Percentiles rank a stretch among this genome's conserved stretches.
These are phyloP conservation scores for Boechera retrofracta DNA, from an alignment of 345 rosid genomes.

Conservation along the genomic window DNA sequence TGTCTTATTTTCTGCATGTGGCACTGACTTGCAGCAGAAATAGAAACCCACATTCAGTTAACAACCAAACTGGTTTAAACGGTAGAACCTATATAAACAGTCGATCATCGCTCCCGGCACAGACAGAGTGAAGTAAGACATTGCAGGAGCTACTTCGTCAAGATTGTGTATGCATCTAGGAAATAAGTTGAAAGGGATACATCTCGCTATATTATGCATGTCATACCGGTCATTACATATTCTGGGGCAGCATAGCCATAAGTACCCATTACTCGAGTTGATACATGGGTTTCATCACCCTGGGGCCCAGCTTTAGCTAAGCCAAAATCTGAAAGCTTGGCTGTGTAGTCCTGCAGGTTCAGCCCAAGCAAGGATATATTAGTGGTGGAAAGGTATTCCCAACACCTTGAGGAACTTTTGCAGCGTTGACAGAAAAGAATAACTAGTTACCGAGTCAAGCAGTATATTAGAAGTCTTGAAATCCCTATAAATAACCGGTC, in stretches of 20 bases:
- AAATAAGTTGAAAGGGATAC: background rate
- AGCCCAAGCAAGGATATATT: slow-evolving; percentile 33
- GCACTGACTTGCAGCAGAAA: slow-evolving; percentile 10
- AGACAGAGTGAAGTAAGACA: slow-evolving; percentile 8
- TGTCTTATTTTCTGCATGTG: background rate
- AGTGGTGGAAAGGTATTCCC: slow-evolving; percentile 14
- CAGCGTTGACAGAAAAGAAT: slow-evolving; percentile 18
- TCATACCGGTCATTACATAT: slow-evolving; percentile 94
- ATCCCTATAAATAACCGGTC: slow-evolving; percentile 93
- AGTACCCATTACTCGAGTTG: slow-evolving; percentile 97
- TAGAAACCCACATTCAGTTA: slow-evolving; percentile 7
- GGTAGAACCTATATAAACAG: slow-evolving; percentile 4
- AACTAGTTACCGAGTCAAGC: slow-evolving; percentile 78
- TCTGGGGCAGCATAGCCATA: slow-evolving; percentile 99
- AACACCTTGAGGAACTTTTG: slow-evolving; percentile 1
- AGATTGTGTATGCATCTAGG: slow-evolving; percentile 22
- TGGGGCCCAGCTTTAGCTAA: slow-evolving; percentile 99
- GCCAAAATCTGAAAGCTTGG: slow-evolving; percentile 97
- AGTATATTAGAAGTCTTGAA: slow-evolving; percentile 96
- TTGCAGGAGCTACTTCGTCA: background rate
- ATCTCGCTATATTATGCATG: slow-evolving; percentile 10
- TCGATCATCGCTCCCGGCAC: slow-evolving; percentile 2
- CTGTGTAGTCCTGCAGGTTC: slow-evolving; percentile 78
- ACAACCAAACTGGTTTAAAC: slow-evolving; percentile 15
- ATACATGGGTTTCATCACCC: slow-evolving; percentile 96